phyloP scores from a whole-genome alignment of 768 basidiomycete genomes.

The Mrakia frigida region DNA sequence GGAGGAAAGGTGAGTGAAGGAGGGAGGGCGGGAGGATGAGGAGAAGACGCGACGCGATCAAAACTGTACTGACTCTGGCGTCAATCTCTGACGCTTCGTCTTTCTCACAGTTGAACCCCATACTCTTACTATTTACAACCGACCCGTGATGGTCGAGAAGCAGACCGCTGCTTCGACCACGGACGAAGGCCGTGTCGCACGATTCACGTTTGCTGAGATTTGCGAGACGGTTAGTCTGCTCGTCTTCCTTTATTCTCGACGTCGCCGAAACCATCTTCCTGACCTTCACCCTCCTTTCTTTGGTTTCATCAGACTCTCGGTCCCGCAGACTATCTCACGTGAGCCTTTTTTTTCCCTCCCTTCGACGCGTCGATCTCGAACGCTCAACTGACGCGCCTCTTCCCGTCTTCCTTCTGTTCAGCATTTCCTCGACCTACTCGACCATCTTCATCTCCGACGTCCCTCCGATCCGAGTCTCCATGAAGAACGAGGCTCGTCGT shows the following conservation, averaged over 20 bases:
- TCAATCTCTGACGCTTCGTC: neutral
- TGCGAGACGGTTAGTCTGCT: conserved; percentile 16
- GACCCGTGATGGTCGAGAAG: conserved; percentile 1
- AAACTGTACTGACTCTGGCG: too few relatives aligned
- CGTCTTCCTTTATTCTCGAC: too few relatives aligned
- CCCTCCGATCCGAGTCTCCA: conserved; percentile 20
- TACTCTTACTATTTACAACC: conserved; percentile 21
- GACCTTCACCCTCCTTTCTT: neutral
- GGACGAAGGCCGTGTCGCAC: conserved; percentile 6
- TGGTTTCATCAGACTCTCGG: conserved; percentile 6
- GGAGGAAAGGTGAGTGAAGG: neutral
- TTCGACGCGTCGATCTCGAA: neutral
- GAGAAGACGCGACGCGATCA: conserved; percentile 2
- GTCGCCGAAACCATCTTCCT: neutral
- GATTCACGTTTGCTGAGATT: conserved; percentile 22
- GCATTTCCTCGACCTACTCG: conserved; percentile 21
- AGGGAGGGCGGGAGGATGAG: neutral
- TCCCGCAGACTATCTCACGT: conserved; percentile 25
- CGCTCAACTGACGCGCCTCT: neutral
- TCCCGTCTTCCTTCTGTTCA: neutral
- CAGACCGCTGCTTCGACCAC: conserved; percentile 3
- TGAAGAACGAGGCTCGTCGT: conserved; percentile 32
- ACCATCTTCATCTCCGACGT: conserved; percentile 27
- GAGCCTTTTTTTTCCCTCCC: neutral
- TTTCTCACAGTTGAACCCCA: neutral